Evolutionary conservation across 2,329 filamentous ascomycete species (phyloP).

Genomic region (Arachnomyces sp.): DNA sequence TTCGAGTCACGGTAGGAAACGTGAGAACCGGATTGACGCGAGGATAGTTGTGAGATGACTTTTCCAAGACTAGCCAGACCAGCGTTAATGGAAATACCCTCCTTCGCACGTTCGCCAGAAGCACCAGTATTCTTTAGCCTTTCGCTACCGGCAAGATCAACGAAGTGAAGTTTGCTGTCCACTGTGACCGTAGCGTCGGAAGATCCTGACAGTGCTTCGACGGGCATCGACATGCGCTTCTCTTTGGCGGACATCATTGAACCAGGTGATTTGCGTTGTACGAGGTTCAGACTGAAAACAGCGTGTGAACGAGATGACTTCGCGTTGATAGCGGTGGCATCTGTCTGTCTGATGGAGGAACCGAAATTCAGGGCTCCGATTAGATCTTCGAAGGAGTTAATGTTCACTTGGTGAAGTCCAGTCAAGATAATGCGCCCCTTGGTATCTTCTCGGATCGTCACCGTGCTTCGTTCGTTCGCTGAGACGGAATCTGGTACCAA

Average conservation of each 20-base stretch:
- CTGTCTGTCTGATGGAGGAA: conserved; percentile 89
- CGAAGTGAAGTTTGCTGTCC: conserved; percentile 97
- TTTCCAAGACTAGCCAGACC: conserved; percentile 92
- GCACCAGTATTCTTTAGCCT: conserved; percentile 94
- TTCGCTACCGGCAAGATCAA: conserved; percentile 94
- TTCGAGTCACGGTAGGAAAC: conserved; percentile 98
- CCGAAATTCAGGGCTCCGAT: conserved; percentile 85
- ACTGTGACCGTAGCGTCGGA: conserved; percentile 64
- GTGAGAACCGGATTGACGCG: conserved; percentile 74
- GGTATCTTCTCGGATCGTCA: conserved; percentile 88
- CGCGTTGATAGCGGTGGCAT: conserved; percentile 93
- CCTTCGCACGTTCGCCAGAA: conserved; percentile 84
- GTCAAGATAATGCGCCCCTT: conserved; percentile 93
- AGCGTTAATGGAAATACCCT: conserved; percentile 97
- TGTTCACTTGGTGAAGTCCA: conserved; percentile 75
- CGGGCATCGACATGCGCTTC: conserved; percentile 77
- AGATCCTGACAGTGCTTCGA: conserved; percentile 64
- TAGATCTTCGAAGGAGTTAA: conserved; percentile 87
- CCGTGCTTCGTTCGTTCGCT: conserved; percentile 60
- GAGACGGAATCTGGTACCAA: conserved; percentile 68
- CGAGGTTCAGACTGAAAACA: conserved; percentile 88
- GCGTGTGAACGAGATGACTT: conserved; percentile 96
- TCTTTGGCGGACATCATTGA: conserved; percentile 51
- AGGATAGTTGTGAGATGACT: conserved; percentile 95
- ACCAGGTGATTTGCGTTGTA: conserved; percentile 59